These are phyloP conservation scores for Trichoderma gracile DNA, from an alignment of 2,329 filamentous ascomycete genomes.

Conservation along the genomic window DNA sequence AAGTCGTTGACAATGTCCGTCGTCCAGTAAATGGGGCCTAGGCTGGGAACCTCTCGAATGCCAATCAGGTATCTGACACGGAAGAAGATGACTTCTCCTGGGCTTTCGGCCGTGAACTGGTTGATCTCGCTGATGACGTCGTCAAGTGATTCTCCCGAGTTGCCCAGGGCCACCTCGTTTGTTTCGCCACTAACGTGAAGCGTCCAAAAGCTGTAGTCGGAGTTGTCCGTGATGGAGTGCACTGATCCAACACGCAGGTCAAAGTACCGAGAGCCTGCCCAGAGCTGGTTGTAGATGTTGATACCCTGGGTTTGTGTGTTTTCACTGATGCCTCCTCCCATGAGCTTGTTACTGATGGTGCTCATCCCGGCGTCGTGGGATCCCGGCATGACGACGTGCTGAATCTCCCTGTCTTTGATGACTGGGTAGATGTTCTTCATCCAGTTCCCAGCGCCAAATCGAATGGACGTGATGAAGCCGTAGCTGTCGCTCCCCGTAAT, in stretches of 20 bases:
- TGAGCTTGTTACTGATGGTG: constrained; percentile 40
- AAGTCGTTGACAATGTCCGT: constrained; percentile 45
- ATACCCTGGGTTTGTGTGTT: constrained; percentile 51
- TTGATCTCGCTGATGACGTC: constrained; percentile 49
- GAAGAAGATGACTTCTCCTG: constrained; percentile 49
- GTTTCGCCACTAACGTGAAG: constrained; percentile 44
- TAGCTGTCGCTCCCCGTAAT: constrained; percentile 40
- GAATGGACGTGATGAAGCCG: constrained; percentile 38
- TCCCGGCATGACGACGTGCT: constrained; percentile 50
- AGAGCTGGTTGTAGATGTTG: constrained; percentile 48
- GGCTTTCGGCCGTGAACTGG: constrained; percentile 46
- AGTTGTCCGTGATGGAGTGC: constrained; percentile 27
- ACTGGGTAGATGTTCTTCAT: constrained; percentile 38
- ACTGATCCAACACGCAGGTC: constrained; percentile 47
- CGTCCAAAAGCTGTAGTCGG: constrained; percentile 41
- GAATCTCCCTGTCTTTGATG: constrained; percentile 43
- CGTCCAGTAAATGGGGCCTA: constrained; percentile 38
- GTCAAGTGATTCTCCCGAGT: constrained; percentile 47
- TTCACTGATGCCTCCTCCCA: constrained; percentile 38
- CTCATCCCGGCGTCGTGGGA: constrained; percentile 54
- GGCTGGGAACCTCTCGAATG: constrained; percentile 40
- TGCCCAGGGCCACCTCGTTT: constrained; percentile 44
- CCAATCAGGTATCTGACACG: constrained; percentile 47
- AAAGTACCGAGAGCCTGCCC: constrained; percentile 49
- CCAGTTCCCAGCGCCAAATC: constrained; percentile 36